Evolutionary conservation across 257 asterid genomes (phyloP).

Genomic region (Phtheirospermum japonicum): DNA sequence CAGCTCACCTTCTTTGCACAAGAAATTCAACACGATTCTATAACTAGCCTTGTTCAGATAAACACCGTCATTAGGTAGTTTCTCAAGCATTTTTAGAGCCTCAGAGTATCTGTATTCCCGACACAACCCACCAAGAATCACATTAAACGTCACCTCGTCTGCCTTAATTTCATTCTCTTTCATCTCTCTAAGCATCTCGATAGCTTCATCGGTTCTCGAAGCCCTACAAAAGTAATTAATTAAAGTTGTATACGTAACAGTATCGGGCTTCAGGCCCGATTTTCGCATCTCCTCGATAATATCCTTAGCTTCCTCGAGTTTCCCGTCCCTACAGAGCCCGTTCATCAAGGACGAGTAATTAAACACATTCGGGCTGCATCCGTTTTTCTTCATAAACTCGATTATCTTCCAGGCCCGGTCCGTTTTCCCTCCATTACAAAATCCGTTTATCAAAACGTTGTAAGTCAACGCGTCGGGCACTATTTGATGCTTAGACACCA

Average conservation of each 20-base stretch:
- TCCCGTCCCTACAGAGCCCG: constrained; percentile 73
- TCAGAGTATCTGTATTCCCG: constrained; percentile 54
- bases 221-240: constrained; percentile 62
- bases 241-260: constrained; percentile 65
- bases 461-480: constrained; percentile 86
- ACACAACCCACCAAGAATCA: constrained; percentile 81
- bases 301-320: constrained; percentile 61
- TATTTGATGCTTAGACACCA: constrained; percentile 74
- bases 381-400: constrained; percentile 79
- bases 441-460: constrained; percentile 69
- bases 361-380: constrained; percentile 71
- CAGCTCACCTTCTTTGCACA: constrained; percentile 65
- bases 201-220: constrained; percentile 60
- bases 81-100: constrained; percentile 78
- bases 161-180: constrained; percentile 50
- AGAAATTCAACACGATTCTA: constrained; percentile 74
- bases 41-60: constrained; percentile 75
- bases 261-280: constrained; percentile 58
- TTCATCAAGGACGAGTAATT: constrained; percentile 74
- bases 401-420: constrained; percentile 62
- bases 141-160: constrained; percentile 73
- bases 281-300: constrained; percentile 52
- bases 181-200: constrained; percentile 79
- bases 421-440: constrained; percentile 59
- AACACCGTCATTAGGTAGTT: constrained; percentile 65